Base-by-base conservation (phyloP, 2,329 filamentous ascomycete genomes). In the Monosporascus sp. region DNA sequence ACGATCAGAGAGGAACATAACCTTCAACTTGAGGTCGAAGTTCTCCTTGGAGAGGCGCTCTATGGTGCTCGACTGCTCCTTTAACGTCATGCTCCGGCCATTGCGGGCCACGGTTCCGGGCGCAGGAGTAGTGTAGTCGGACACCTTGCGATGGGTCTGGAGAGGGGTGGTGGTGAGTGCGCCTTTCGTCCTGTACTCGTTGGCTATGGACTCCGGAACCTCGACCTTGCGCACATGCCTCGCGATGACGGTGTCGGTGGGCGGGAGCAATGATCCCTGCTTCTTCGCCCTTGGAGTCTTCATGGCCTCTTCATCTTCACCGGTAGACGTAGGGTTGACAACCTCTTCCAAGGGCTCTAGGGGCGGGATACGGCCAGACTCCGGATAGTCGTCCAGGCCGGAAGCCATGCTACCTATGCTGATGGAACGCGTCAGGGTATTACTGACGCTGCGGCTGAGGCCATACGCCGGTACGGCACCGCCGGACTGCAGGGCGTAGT, bases 41-140 rank as follows among this genome's bases (percentile, higher is more conserved):
- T 99, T 99, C 70, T 99, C 94, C 72, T 99, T 99, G 55, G 90
- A 95, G 2, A 97, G 79, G 54, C 92, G 86, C 70, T 99, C 94
- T 59, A 99, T 97, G 15, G 93, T 97, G 72, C 88, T 96, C 67
- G 93, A 96, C 71, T 99, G 94, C 71, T 99, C 94, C 70, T 97
- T 97, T 41, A 99, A 76, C 0, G 94, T 97, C 72, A 99, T 76
- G 61, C 83, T 89, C 64, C 82, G 85, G 20, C 85, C 85, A 45
- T 79, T 78, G 44, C 83, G 78, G 31, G 76, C 74, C 1, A 77
- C 78, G 25, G 79, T 78, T 8, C 75, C 72, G 3, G 72, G 73
- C 15, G 75, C 68, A 31, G 77, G 75, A 54, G 85, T 86, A 52
- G 85, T 86, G 52, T 84, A 68, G 37, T 74, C 75, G 2, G 77